Percentiles rank a stretch among this genome's conserved stretches.
Conservation (phyloP, 805 yeast species). For the Maudiozyma turicensis region DNA sequence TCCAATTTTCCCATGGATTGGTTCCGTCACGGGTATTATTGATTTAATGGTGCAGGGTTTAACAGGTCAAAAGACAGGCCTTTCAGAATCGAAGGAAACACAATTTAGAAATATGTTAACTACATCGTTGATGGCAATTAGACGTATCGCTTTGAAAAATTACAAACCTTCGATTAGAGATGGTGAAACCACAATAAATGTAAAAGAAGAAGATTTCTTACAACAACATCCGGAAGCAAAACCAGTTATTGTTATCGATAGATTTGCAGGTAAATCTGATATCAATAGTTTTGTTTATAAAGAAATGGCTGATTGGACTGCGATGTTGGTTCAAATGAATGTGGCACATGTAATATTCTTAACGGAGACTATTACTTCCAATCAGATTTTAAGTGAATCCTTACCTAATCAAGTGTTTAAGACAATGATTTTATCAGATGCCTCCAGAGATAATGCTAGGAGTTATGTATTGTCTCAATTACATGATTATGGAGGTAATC, state of each 20-base stretch:
- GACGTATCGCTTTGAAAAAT: conserved; percentile 48
- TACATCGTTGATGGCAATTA: conserved; percentile 62
- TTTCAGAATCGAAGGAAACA: conserved; percentile 71
- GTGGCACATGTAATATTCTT: conserved; percentile 83
- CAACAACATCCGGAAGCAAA: conserved; percentile 78
- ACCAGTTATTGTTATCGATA: conserved; percentile 77
- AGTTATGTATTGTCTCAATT: conserved; percentile 57
- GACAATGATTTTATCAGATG: conserved; percentile 67
- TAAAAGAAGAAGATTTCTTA: conserved; percentile 71
- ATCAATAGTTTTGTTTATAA: conserved; percentile 58
- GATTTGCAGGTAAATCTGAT: conserved; percentile 53
- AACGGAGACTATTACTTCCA: conserved; percentile 75
- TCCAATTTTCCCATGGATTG: conserved; percentile 91
- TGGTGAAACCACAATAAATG: conserved; percentile 25
- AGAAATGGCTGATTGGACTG: conserved; percentile 83
- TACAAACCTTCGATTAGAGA: conserved; percentile 28
- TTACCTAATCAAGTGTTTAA: conserved; percentile 85
- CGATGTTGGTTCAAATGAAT: conserved; percentile 62
- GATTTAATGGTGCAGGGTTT: conserved; percentile 84
- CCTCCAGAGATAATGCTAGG: conserved; percentile 59
- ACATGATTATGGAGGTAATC: conserved; percentile 11
- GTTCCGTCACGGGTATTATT: conserved; percentile 62
- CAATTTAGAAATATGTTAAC: conserved; percentile 75
- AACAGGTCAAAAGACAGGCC: conserved; percentile 89
- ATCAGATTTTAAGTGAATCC: conserved; percentile 56